phyloP scores from a whole-genome alignment of 805 yeast species.

The Kuraishia borneana region DNA sequence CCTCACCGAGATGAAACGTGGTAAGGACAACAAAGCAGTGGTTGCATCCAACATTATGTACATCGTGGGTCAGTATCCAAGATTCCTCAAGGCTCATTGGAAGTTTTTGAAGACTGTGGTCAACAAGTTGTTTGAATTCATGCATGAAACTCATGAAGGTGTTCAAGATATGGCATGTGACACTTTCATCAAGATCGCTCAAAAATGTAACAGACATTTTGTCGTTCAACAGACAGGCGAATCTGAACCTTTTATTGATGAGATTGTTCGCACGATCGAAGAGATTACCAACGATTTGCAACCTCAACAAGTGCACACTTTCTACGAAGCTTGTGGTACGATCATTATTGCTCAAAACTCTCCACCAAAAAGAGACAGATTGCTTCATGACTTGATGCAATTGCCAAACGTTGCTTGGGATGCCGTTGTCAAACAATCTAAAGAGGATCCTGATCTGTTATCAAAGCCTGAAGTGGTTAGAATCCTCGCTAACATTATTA shows the following conservation, averaged over 20 bases:
- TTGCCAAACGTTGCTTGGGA: constrained; percentile 94
- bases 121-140: constrained; percentile 89
- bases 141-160: constrained; percentile 99
- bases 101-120: constrained; percentile 92
- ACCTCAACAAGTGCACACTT: constrained; percentile 97
- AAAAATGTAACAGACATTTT: constrained; percentile 91
- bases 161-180: constrained; percentile 99
- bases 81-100: constrained; percentile 98
- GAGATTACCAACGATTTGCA: constrained; percentile 82
- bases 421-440: constrained; percentile 77
- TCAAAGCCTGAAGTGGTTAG: constrained; percentile 76
- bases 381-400: constrained; percentile 72
- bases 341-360: constrained; percentile 82
- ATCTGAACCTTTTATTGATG: constrained; percentile 82
- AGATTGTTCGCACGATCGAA: constrained; percentile 75
- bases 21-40: constrained; percentile 96
- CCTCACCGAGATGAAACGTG: constrained; percentile 90
- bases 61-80: constrained; percentile 97
- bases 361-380: constrained; percentile 53
- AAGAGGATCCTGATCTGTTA: constrained; percentile 70
- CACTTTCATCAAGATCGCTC: constrained; percentile 91
- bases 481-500: constrained; percentile 84
- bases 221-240: constrained; percentile 82
- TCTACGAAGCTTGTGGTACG: constrained; percentile 94
- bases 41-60: constrained; percentile 99